Evolutionary conservation across 371 early-diverging fungal genomes (phyloP).

Genomic region (Rhizopus delemar): DNA sequence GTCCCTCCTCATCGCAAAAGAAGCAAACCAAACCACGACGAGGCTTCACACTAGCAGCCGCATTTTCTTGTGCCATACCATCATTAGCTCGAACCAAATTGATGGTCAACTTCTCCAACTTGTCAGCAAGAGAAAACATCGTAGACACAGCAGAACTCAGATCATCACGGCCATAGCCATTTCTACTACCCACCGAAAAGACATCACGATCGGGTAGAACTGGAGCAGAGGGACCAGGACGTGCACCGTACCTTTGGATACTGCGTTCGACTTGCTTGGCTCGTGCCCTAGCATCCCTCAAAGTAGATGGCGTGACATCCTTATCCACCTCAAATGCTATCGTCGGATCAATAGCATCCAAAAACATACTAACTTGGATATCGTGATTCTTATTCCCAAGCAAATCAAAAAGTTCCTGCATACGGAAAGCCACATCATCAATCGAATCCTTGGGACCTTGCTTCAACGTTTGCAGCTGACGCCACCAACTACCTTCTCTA

Average conservation of each 20-base stretch:
- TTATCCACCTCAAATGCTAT: slow-evolving; percentile 20
- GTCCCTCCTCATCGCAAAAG: slow-evolving; percentile 2
- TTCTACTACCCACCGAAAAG: background rate
- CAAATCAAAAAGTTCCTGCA: slow-evolving; percentile 15
- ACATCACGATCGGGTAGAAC: background rate
- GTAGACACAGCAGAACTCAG: background rate
- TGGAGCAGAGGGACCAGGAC: background rate
- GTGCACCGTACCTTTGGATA: background rate
- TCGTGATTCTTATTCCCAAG: background rate
- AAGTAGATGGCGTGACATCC: background rate
- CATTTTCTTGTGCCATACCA: background rate
- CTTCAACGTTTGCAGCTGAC: too few relatives aligned
- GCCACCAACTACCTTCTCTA: too few relatives aligned
- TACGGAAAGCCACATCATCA: slow-evolving; percentile 6
- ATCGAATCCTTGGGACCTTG: background rate
- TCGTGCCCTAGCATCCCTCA: background rate
- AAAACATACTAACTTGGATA: slow-evolving; percentile 15
- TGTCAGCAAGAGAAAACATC: slow-evolving; percentile 1
- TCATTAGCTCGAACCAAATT: slow-evolving; percentile 8
- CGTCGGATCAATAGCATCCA: slow-evolving; percentile 6
- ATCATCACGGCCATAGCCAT: background rate
- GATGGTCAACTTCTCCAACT: slow-evolving; percentile 12
- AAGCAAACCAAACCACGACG: background rate
- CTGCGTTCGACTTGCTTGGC: slow-evolving; percentile 8
- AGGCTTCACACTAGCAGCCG: too few relatives aligned